Evolutionary conservation across 1,139 yeast species (phyloP), one percentile per base, ranked within the genome.

Genomic region (Neolecta irregularis): DNA sequence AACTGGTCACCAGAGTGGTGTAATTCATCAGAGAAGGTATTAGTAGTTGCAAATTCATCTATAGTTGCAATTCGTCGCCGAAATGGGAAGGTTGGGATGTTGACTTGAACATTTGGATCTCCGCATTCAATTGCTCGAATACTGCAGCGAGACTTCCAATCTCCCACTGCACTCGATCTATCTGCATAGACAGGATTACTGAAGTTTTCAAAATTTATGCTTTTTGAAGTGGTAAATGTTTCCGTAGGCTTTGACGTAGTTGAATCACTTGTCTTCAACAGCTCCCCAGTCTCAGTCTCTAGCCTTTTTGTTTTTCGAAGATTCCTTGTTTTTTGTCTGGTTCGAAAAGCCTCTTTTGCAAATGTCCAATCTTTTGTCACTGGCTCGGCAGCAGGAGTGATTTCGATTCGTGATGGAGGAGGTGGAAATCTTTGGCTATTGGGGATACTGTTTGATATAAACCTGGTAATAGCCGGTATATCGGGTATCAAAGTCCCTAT

Each of bases 71-170:
- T 11, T 11, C 20, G 20, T 16, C 13, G 30, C 11, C n/a, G 31
- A 11, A 13, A 28, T 13, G 22, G n/a, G 15, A 28, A 28, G 20
- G n/a, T n/a, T n/a, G n/a, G n/a, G n/a, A 16, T 13, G 2, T 6
- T 28, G 17, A 16, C 20, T 7, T 12, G 31, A 12, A 28, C n/a
- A 28, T 28, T 16, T 28, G 31, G 21, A 28, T 20, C 15, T 7
- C 22, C 31, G 7, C 31, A 28, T 16, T 28, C 31, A 20, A 28
- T 28, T 16, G 20, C 21, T 12, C 22, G 20, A 3, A 28, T 16
- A 28, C 20, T 28, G 4, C 31, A 28, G 12, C 31, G 20, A 28
- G 20, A n/a, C 13, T 8, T 6, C 31, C 31, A 28, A 2, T 28
- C 8, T 8, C n/a, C n/a, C n/a, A 20, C 8, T 2, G 20, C 31